phyloP scores from a whole-genome alignment of 495 filamentous ascomycete genomes.

The Penicillium ochrochloron region DNA sequence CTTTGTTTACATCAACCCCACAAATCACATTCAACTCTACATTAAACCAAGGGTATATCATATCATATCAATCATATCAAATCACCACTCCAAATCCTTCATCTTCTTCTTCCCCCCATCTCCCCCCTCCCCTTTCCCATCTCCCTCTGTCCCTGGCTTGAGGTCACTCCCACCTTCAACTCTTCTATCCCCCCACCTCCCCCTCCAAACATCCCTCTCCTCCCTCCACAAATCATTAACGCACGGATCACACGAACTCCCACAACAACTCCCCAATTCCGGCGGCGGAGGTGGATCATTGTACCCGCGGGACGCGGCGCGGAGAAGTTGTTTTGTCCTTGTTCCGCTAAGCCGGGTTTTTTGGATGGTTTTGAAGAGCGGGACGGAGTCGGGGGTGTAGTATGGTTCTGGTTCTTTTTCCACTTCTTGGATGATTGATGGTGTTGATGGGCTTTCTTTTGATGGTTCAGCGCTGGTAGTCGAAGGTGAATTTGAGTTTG shows the following conservation, averaged over 20 bases:
- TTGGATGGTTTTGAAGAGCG: slow-evolving; percentile 36
- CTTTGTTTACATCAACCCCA: too few relatives aligned
- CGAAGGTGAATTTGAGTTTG: background rate
- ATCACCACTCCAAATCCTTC: slow-evolving; percentile 31
- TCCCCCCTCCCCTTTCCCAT: background rate
- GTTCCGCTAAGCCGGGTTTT: slow-evolving; percentile 40
- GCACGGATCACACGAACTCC: slow-evolving; percentile 50
- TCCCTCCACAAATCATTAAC: slow-evolving; percentile 48
- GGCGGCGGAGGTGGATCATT: slow-evolving; percentile 46
- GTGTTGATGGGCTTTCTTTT: background rate
- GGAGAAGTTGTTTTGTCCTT: slow-evolving; percentile 46
- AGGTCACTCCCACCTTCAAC: slow-evolving; percentile 23
- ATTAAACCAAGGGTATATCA: background rate
- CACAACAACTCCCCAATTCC: slow-evolving; percentile 45
- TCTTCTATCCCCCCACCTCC: slow-evolving; percentile 40
- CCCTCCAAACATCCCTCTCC: slow-evolving; percentile 46
- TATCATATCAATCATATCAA: background rate
- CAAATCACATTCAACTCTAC: background rate
- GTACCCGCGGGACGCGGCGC: slow-evolving; percentile 38
- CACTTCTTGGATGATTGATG: background rate
- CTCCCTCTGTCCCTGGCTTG: slow-evolving; percentile 29
- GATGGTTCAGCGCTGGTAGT: background rate
- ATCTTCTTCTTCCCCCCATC: background rate
- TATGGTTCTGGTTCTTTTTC: slow-evolving; percentile 26
- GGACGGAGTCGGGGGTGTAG: slow-evolving; percentile 33